Evolutionary conservation across 495 filamentous ascomycete species (phyloP).

Genomic region (Saxophila tyrrhenica): DNA sequence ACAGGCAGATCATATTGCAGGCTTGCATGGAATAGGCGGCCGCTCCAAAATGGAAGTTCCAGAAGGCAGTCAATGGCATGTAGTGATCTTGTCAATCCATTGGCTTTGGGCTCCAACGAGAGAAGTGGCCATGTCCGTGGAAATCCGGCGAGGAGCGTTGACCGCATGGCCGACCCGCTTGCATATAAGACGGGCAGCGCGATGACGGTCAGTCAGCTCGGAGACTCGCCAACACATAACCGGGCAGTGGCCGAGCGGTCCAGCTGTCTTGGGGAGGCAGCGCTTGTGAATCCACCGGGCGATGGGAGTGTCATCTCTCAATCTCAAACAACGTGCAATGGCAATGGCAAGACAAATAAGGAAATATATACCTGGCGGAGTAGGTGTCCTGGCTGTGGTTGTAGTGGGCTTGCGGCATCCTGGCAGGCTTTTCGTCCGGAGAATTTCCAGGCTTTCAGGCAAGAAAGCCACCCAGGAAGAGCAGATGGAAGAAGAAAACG

Average conservation of each 20-base stretch:
- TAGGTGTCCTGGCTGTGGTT: not conserved
- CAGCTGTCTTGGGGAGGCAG: not conserved
- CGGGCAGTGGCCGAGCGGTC: no score
- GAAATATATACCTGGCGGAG: not conserved
- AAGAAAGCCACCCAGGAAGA: not conserved
- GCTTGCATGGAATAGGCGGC: no score
- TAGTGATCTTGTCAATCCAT: no score
- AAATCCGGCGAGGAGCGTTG: not conserved
- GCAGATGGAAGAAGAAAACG: not conserved
- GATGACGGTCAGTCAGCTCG: not conserved
- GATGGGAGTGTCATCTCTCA: not conserved
- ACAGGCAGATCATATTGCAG: not conserved
- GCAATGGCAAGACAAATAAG: not conserved
- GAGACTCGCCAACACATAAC: not conserved
- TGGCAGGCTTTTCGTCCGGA: not conserved
- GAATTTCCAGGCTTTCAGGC: not conserved
- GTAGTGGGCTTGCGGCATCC: not conserved
- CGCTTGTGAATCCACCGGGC: not conserved
- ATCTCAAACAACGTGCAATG: not conserved
- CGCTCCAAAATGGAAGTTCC: no score
- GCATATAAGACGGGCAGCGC: not conserved
- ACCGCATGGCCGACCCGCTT: not conserved
- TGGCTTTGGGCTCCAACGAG: not conserved
- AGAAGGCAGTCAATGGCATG: not conserved
- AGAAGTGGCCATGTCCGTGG: not conserved